phyloP scores from a whole-genome alignment of 2,329 filamentous ascomycete genomes.

The Fusarium domesticum region DNA sequence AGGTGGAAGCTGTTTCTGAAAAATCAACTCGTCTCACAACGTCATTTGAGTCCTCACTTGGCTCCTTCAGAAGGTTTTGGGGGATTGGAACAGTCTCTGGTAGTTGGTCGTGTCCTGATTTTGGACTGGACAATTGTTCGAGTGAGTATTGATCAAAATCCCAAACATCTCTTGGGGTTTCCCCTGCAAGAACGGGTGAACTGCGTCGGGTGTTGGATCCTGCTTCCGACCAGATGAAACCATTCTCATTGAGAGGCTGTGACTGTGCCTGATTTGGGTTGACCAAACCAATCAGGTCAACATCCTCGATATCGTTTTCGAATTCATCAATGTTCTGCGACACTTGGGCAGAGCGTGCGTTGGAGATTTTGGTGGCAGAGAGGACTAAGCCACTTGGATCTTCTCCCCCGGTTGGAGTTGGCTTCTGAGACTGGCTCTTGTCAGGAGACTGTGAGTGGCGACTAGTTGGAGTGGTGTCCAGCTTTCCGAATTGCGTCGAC shows the following conservation, averaged over 20 bases:
- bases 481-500: slow-evolving; percentile 26
- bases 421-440: neutral
- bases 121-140: slow-evolving; percentile 30
- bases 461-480: slow-evolving; percentile 36
- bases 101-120: slow-evolving; percentile 21
- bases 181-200: slow-evolving; percentile 23
- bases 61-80: neutral
- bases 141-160: slow-evolving; percentile 24
- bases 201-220: slow-evolving; percentile 30
- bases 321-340: slow-evolving; percentile 9
- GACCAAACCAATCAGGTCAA: slow-evolving; percentile 20
- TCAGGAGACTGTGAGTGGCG: slow-evolving; percentile 20
- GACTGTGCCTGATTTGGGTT: neutral
- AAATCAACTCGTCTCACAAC: slow-evolving; percentile 26
- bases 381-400: neutral
- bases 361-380: neutral
- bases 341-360: neutral
- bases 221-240: slow-evolving; percentile 32
- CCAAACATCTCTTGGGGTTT: slow-evolving; percentile 16
- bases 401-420: neutral
- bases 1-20: slow-evolving; percentile 37
- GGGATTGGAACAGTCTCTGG: slow-evolving; percentile 34
- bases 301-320: slow-evolving; percentile 26
- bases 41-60: neutral
- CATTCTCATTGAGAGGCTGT: neutral